Conservation (phyloP, 305 asterid species). For the Plantago coronopus region DNA sequence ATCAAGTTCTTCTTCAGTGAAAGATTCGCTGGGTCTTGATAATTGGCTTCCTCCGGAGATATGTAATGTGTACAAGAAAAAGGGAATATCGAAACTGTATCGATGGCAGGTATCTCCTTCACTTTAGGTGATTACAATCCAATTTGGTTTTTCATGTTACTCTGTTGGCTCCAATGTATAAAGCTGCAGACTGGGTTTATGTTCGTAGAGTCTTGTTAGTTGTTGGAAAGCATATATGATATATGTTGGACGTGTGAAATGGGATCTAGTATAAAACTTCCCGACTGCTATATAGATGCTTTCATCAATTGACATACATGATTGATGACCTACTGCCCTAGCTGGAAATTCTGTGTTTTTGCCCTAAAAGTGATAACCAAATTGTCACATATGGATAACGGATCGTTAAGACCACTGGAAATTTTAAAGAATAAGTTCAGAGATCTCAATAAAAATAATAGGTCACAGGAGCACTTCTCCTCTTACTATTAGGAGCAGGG, state of each 20-base stretch:
- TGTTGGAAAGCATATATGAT: constrained; percentile 2
- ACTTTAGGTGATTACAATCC: constrained; percentile 20
- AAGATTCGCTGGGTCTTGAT: constrained; percentile 63
- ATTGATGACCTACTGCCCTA: too few species aligned
- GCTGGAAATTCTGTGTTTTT: too few species aligned
- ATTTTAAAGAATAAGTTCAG: constrained; percentile 6
- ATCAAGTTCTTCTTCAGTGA: constrained; percentile 48
- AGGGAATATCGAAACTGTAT: constrained; percentile 79
- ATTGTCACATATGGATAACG: too few species aligned
- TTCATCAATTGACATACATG: neutral
- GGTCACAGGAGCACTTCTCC: neutral
- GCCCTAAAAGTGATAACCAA: too few species aligned
- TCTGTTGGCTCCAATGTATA: constrained; percentile 2
- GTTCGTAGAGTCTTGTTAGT: neutral
- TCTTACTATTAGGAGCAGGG: neutral
- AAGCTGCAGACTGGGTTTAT: neutral
- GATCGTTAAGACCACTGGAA: neutral
- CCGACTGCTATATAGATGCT: constrained; percentile 2
- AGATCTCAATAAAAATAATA: constrained; percentile 7
- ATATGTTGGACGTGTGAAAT: constrained; percentile 10
- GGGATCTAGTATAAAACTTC: neutral
- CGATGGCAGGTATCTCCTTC: constrained; percentile 81
- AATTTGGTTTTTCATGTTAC: constrained; percentile 15
- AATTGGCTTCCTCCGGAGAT: constrained; percentile 92
- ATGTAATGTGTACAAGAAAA: constrained; percentile 72